phyloP scores from a whole-genome alignment of 1,284 basidiomycete genomes.

The Microbotryum scabiosae region DNA sequence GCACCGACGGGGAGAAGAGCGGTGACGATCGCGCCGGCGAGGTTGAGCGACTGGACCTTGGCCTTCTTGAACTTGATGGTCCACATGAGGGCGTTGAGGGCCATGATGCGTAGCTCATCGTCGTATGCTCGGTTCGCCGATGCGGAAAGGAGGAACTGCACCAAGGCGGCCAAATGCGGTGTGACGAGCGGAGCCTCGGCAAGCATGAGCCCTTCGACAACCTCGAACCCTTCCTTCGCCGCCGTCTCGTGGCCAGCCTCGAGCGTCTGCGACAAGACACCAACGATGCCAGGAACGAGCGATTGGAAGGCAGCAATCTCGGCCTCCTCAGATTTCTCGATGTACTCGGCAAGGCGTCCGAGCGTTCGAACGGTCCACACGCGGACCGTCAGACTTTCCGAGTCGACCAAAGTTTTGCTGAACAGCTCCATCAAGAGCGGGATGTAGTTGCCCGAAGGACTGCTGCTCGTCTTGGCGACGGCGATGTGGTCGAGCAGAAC shows the following conservation, averaged over 20 bases:
- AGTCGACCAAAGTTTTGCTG: conserved; percentile 66
- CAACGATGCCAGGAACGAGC: conserved; percentile 81
- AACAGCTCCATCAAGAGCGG: conserved; percentile 77
- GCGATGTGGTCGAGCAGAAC: conserved; percentile 89
- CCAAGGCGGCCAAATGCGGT: conserved; percentile 78
- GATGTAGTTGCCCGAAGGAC: conserved; percentile 66
- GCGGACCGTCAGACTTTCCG: conserved; percentile 73
- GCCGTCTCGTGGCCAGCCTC: conserved; percentile 70
- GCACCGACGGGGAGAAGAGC: conserved; percentile 89
- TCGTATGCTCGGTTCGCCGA: conserved; percentile 75
- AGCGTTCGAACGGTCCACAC: conserved; percentile 86
- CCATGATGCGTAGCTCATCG: conserved; percentile 75
- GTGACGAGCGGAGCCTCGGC: conserved; percentile 87
- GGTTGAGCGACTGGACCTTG: conserved; percentile 78
- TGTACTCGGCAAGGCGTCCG: conserved; percentile 78
- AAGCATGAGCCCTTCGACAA: conserved; percentile 90
- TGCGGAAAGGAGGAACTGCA: conserved; percentile 77
- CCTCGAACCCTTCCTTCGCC: conserved; percentile 86
- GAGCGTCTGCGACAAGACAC: conserved; percentile 81
- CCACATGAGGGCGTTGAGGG: conserved; percentile 93
- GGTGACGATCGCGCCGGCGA: conserved; percentile 80
- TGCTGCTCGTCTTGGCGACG: conserved; percentile 45
- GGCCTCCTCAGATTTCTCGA: conserved; percentile 76
- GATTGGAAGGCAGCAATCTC: conserved; percentile 85
- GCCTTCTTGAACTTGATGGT: conserved; percentile 67